A percentile compares a stretch with the other conserved stretches of the same genome.
phyloP scores from a whole-genome alignment of 2,329 filamentous ascomycete genomes.

The Pyricularia pennisetigena region DNA sequence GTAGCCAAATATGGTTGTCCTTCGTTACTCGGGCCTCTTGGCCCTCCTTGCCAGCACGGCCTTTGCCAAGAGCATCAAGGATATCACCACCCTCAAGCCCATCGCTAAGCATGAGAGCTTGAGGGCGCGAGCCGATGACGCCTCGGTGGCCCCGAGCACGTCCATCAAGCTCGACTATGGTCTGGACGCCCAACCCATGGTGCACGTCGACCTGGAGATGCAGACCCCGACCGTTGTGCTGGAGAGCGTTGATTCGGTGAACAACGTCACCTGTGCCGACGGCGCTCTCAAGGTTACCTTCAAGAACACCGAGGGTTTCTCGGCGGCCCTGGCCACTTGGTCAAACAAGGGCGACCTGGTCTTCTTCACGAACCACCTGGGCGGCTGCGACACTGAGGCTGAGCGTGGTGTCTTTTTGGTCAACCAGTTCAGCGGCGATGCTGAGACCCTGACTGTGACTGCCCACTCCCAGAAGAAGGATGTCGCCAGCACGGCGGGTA shows the following conservation, averaged over 20 bases:
- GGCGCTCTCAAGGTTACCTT: conserved; percentile 18
- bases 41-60: conserved; percentile 4
- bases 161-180: conserved; percentile 10
- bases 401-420: conserved; percentile 29
- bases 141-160: conserved; percentile 1
- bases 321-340: conserved; percentile 15
- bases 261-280: conserved; percentile 18
- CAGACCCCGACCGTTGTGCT: conserved; percentile 20
- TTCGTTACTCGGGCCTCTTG: not conserved
- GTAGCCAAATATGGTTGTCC: not conserved
- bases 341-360: conserved; percentile 16
- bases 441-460: conserved; percentile 17
- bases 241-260: conserved; percentile 19
- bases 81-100: conserved; percentile 5
- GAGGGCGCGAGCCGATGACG: not conserved
- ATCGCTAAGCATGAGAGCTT: not conserved
- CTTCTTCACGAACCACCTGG: conserved; percentile 30
- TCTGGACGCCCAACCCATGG: not conserved
- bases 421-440: conserved; percentile 17
- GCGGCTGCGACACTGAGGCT: conserved; percentile 26
- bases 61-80: not conserved
- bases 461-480: conserved; percentile 18
- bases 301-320: conserved; percentile 15
- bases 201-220: conserved; percentile 17
- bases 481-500: conserved; percentile 23